These are phyloP conservation scores for Akebia trifoliata DNA, from an alignment of 164 flowering plant genomes.

Conservation along the genomic window DNA sequence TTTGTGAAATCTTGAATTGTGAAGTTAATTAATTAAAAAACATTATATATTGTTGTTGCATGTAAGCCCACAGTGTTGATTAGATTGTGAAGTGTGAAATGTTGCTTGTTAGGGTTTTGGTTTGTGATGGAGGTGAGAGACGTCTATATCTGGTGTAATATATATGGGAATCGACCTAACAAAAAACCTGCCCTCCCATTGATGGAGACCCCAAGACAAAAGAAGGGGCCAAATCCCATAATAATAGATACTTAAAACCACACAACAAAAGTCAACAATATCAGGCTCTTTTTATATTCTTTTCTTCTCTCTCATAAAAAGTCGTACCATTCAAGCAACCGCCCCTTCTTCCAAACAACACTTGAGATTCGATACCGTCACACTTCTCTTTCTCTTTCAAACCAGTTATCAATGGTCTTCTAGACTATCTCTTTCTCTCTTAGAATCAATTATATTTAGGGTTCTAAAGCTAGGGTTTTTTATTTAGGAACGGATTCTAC, in stretches of 20 bases:
- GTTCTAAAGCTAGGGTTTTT: too few relatives aligned
- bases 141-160: constrained; percentile 12
- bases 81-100: neutral
- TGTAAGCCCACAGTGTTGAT: neutral
- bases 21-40: too few relatives aligned
- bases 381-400: too few relatives aligned
- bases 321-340: constrained; percentile 24
- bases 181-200: constrained; percentile 20
- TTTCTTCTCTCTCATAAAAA: constrained; percentile 6
- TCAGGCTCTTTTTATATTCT: constrained; percentile 29
- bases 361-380: constrained; percentile 1
- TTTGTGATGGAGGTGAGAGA: neutral
- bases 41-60: too few relatives aligned
- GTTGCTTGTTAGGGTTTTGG: neutral
- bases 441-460: too few relatives aligned
- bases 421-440: neutral
- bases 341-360: neutral
- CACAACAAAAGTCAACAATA: constrained; percentile 35
- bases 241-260: constrained; percentile 4
- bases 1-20: too few relatives aligned
- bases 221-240: constrained; percentile 8
- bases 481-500: too few relatives aligned
- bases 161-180: too few relatives aligned
- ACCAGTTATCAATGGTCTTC: too few relatives aligned
- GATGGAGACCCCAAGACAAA: constrained; percentile 26